A percentile compares a stretch with the other conserved stretches of the same genome.
Conservation (phyloP, 1,284 basidiomycete genomes). For the Ceratobasidium sp. region DNA sequence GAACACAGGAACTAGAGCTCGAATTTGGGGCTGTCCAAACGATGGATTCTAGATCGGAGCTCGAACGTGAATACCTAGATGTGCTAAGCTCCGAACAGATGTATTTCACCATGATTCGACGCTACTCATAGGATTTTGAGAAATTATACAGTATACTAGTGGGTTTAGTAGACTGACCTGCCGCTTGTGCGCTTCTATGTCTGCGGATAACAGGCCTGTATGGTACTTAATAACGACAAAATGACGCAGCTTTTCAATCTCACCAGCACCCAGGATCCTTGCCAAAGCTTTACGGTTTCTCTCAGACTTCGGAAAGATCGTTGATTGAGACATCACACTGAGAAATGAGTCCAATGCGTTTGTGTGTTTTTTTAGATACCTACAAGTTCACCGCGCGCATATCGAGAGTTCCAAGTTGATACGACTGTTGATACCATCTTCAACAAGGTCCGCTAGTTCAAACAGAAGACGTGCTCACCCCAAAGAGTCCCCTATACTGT, state of each 20-base stretch:
- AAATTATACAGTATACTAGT: not conserved
- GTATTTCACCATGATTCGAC: constrained; percentile 46
- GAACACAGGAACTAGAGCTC: constrained; percentile 44
- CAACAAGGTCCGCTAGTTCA: not conserved
- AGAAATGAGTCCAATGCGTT: not conserved
- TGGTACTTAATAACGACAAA: not conserved
- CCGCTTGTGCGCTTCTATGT: constrained; percentile 28
- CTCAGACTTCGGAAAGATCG: constrained; percentile 23
- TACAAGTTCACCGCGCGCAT: constrained; percentile 46
- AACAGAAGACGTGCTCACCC: constrained; percentile 20
- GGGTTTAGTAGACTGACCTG: constrained; percentile 11
- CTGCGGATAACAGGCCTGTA: constrained; percentile 30
- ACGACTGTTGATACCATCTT: constrained; percentile 6
- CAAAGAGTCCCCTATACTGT: constrained; percentile 27
- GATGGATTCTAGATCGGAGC: constrained; percentile 42
- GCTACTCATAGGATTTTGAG: constrained; percentile 37
- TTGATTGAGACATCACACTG: not conserved
- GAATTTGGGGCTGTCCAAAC: constrained; percentile 47
- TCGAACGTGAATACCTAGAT: not conserved
- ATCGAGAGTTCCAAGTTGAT: constrained; percentile 19
- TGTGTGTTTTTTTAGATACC: too few relatives aligned
- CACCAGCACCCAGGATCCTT: constrained; percentile 41
- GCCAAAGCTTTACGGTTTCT: not conserved
- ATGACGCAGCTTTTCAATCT: not conserved
- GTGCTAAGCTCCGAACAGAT: not conserved